Conservation (phyloP, 495 filamentous ascomycete genomes). For the Penicillium taxi region DNA sequence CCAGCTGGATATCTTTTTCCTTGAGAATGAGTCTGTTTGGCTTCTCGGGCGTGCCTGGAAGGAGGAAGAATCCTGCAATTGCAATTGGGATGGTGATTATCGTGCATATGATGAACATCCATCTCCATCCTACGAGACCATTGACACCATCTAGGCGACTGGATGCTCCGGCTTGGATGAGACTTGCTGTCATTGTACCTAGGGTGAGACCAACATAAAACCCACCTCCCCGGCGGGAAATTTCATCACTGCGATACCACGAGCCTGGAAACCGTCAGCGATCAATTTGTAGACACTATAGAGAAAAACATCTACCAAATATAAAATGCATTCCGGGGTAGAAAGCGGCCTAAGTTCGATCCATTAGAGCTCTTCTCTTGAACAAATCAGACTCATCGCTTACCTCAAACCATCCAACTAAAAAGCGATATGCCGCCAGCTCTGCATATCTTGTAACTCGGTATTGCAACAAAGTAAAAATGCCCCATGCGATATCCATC, state of each 20-base stretch:
- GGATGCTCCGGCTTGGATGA: constrained; percentile 43
- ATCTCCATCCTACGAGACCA: constrained; percentile 45
- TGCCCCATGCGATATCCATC: constrained; percentile 37
- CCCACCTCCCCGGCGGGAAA: constrained; percentile 37
- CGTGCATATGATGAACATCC: constrained; percentile 48
- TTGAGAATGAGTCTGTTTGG: constrained; percentile 35
- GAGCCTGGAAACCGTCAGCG: constrained; percentile 22
- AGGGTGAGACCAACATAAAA: constrained; percentile 45
- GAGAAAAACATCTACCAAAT: constrained; percentile 39
- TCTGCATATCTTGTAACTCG: constrained; percentile 27
- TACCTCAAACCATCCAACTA: constrained; percentile 78
- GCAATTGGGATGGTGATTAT: constrained; percentile 44
- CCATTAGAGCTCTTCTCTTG: constrained; percentile 1
- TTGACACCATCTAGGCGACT: constrained; percentile 35
- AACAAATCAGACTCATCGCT: constrained; percentile 3
- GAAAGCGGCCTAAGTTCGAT: constrained; percentile 25
- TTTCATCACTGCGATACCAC: constrained; percentile 36
- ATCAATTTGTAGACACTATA: constrained; percentile 14
- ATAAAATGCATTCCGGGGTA: constrained; percentile 42
- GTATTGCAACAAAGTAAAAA: constrained; percentile 41
- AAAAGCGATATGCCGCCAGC: constrained; percentile 59
- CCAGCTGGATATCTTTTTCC: constrained; percentile 29
- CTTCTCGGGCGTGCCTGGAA: constrained; percentile 35
- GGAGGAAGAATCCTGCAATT: constrained; percentile 34
- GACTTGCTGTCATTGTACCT: constrained; percentile 41